Base-by-base conservation (phyloP, 805 yeast species). In the Cyberlindnera lachancei region DNA sequence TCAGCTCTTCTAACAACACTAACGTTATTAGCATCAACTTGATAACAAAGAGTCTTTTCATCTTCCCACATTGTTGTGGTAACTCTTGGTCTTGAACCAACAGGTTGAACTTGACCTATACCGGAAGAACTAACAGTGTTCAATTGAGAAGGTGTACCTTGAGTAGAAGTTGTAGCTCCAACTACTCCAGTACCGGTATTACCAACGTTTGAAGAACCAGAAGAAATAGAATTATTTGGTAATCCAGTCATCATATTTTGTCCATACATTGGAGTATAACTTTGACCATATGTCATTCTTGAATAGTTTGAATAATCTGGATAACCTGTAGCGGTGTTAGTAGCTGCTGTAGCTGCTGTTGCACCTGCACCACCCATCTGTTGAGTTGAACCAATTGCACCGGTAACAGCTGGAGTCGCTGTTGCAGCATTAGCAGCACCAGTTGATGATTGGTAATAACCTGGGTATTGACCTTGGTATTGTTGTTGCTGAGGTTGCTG, bases 31-130 rank as follows among this genome's bases (percentile, higher is more conserved):
- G 86, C 88, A 48, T 82, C 92, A 19, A 83, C 90, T 56, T 82
- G 92, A 61, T 82, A 83, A 52, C 92, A 83, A 32, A 83, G 57
- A 1, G 94, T 83, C 45, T 79, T 78, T 50, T 83, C 94, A 52
- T 83, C 94, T 51, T 83, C 92, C 94, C 94, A 83, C 71, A 79
- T 72, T n/a, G 92, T 82, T 15, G 92, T 81, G 32, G 87, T 79
- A 32, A 82, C 85, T 39, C 72, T 58, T 31, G 79, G 77, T 50
- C 68, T 64, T 16, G 58, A 51, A 9, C 56, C 56, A 19, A 50
- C 42, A 5, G 56, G 56, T 25, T 51, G 56, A 17, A 48, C 44
- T 31, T 51, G 54, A 10, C 56, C 56, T 17, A 48, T 41, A 3
- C 48, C 40, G 11, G 52, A 46, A 8, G 42, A 35, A 4, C 40